Conservation (phyloP, 176 grass and related monocot species). For the Aegilops speltoides region DNA sequence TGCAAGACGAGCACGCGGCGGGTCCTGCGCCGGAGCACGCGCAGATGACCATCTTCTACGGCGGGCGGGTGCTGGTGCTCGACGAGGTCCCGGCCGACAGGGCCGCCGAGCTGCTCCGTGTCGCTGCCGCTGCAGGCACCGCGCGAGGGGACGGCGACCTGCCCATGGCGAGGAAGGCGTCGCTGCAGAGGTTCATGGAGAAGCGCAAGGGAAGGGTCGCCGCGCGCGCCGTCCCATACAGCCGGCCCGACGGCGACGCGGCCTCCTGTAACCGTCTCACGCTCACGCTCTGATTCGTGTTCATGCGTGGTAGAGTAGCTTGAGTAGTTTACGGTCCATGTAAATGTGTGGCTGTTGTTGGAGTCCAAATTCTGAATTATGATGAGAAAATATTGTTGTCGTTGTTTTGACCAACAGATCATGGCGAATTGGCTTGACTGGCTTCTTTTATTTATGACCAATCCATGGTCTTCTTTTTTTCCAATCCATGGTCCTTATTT, state of each 20-base stretch:
- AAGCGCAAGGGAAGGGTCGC: conserved; percentile 52
- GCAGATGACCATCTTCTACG: conserved; percentile 68
- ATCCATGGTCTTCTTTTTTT: too few species aligned
- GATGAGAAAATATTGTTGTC: not conserved
- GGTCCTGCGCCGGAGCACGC: not conserved
- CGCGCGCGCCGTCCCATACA: conserved; percentile 21
- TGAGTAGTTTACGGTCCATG: too few species aligned
- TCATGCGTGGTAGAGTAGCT: too few species aligned
- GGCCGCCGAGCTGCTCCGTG: conserved; percentile 32
- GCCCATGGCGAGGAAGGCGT: conserved; percentile 59
- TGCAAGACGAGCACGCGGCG: not conserved
- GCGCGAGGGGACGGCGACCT: conserved; percentile 20
- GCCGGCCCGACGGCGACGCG: not conserved
- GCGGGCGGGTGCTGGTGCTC: conserved; percentile 22
- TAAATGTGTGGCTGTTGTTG: not conserved
- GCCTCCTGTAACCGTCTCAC: not conserved
- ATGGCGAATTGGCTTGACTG: not conserved
- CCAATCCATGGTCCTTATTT: too few species aligned
- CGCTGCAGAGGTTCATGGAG: conserved; percentile 68
- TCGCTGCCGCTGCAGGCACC: not conserved
- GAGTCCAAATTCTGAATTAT: not conserved
- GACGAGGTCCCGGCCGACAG: not conserved
- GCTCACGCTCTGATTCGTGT: conserved; percentile 22
- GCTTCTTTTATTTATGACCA: too few species aligned
- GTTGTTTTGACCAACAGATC: not conserved